Evolutionary conservation across 2,329 filamentous ascomycete species (phyloP), one percentile per base, ranked within the genome.

Genomic region (Ceratocystis cacaofunesta): DNA sequence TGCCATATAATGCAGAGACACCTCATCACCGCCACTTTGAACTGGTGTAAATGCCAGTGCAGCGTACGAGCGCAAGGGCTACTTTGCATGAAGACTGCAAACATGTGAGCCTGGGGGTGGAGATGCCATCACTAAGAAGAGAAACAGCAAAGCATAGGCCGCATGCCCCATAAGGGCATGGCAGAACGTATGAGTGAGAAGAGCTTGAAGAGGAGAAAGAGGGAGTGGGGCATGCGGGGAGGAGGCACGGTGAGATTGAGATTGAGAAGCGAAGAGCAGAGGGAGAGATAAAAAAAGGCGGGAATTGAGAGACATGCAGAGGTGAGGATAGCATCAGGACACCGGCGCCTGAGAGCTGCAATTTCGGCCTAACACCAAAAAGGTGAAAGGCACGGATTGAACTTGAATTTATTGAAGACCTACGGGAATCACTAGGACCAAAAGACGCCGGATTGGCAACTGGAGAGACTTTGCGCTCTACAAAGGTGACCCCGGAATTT

Each of bases 1-100:
- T 58, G 52, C 52, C 28, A 58, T 15, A 32, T 17, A 17, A 58
- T 25, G 52, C 25, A 32, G 52, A 17, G 52, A 32, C 52, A 58
- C 52, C 52, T 58, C 52, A 58, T 58, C 52, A 58, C 52, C 52
- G 52, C 52, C 52, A 58, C 52, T 58, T 58, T 58, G 52, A 25
- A 36, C 52, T 22, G 28, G 25, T 58, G 52, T 36, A 30, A 25
- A 58, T 58, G 52, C 52, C 52, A 32, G 28, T 30, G 25, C 32
- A 30, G 28, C 19, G 19, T 10, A 8, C 25, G 19, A 12, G 52
- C 52, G 52, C 52, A 58, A 32, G 52, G 52, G 52, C 52, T 58
- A 32, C 28, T 58, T 58, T 58, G 52, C 52, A 58, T 58, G 52
- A 57, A n/a, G 46, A 22, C 46, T 50, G 46, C 46, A 22, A 50